A percentile compares a stretch with the other conserved stretches of the same genome.
Evolutionary conservation across 2,329 filamentous ascomycete species (phyloP).

Genomic region (Pseudogymnoascus sp.): DNA sequence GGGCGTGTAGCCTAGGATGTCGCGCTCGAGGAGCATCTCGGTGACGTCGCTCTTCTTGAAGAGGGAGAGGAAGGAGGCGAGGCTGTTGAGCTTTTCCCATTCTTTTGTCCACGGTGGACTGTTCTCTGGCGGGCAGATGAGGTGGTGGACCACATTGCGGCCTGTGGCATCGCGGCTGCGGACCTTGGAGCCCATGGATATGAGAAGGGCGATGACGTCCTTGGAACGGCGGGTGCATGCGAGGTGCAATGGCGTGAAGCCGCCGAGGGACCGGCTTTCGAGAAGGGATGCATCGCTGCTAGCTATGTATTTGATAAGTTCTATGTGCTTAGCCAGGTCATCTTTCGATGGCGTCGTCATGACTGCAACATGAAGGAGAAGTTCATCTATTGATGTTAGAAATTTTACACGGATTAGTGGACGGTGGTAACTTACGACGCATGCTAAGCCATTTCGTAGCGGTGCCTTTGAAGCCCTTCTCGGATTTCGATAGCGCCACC

Average conservation of each 20-base stretch:
- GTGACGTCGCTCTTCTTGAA: conserved; percentile 51
- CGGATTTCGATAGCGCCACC: conserved; percentile 50
- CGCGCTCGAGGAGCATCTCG: conserved; percentile 53
- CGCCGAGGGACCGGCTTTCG: conserved; percentile 51
- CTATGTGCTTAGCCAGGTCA: conserved; percentile 34
- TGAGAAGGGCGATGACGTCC: conserved; percentile 52
- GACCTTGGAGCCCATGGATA: conserved; percentile 64
- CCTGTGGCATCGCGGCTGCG: conserved; percentile 52
- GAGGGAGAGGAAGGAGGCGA: conserved; percentile 47
- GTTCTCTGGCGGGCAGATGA: conserved; percentile 30
- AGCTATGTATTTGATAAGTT: conserved; percentile 59
- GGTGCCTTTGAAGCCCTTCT: conserved; percentile 56
- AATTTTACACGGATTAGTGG: not conserved
- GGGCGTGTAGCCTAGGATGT: conserved; percentile 43
- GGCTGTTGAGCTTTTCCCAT: conserved; percentile 23
- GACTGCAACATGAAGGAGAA: conserved; percentile 61
- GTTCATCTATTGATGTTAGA: conserved; percentile 40
- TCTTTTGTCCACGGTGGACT: not conserved
- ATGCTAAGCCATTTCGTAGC: conserved; percentile 56
- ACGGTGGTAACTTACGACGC: conserved; percentile 43
- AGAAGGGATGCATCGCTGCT: conserved; percentile 54
- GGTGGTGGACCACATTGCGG: conserved; percentile 63
- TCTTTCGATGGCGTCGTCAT: conserved; percentile 29
- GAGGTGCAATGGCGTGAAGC: conserved; percentile 61
- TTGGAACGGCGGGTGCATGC: conserved; percentile 52